phyloP scores from a whole-genome alignment of 2,329 filamentous ascomycete genomes.

The Hymenoscyphus repandus region DNA sequence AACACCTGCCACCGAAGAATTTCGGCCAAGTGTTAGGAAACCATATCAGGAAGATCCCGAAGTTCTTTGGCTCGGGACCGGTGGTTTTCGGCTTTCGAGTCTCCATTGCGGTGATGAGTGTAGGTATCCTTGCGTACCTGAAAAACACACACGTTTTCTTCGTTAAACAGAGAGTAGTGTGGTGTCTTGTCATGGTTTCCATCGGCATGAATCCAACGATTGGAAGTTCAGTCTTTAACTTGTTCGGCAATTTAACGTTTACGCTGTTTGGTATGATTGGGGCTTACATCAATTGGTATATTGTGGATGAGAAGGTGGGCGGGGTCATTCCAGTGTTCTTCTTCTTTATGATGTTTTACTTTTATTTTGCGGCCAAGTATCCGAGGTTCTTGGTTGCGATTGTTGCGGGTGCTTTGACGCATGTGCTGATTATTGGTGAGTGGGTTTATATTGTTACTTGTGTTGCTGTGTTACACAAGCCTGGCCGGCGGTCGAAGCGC shows the following conservation, averaged over 20 bases:
- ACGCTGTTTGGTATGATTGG: conserved; percentile 59
- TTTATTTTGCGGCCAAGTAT: conserved; percentile 60
- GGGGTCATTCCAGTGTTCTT: conserved; percentile 63
- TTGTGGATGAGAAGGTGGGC: conserved; percentile 52
- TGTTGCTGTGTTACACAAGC: too few species aligned
- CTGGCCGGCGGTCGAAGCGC: too few species aligned
- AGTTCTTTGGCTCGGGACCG: conserved; percentile 55
- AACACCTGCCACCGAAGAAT: conserved; percentile 61
- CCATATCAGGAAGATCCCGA: conserved; percentile 46
- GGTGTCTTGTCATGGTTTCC: conserved; percentile 62
- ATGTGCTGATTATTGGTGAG: conserved; percentile 21
- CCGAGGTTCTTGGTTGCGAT: conserved; percentile 58
- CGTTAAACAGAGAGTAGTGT: conserved; percentile 60
- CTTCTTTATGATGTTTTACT: conserved; percentile 58
- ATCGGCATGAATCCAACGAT: conserved; percentile 37
- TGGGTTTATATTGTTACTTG: background rate
- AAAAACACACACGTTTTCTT: conserved; percentile 60
- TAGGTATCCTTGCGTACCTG: conserved; percentile 61
- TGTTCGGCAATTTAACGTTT: conserved; percentile 57
- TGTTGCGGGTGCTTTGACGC: conserved; percentile 56
- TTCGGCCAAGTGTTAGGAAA: conserved; percentile 56
- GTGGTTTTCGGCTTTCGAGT: conserved; percentile 64
- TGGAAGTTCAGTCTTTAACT: conserved; percentile 65
- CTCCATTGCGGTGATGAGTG: conserved; percentile 64
- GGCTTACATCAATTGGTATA: conserved; percentile 64